A percentile compares a stretch with the other conserved stretches of the same genome.
phyloP scores from a whole-genome alignment of 2,329 filamentous ascomycete genomes.

The Paraconiothyrium brasiliense region DNA sequence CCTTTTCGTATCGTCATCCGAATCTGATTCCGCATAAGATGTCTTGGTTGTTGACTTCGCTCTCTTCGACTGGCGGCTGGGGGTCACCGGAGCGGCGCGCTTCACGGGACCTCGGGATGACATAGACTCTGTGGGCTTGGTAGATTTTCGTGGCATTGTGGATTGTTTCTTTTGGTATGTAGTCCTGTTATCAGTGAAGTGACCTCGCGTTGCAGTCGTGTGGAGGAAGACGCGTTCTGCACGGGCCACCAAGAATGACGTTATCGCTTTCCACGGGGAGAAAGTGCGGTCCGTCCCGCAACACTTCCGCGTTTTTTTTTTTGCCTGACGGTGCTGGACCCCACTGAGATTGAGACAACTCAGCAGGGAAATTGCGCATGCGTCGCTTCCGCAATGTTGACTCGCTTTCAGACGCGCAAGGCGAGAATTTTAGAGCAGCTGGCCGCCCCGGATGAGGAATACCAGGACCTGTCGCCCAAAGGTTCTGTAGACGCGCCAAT shows the following conservation, averaged over 20 bases:
- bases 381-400: conserved; percentile 31
- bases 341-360: neutral
- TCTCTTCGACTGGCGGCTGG: conserved; percentile 47
- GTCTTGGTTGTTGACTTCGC: conserved; percentile 44
- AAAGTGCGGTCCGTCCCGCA: conserved; percentile 20
- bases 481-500: conserved; percentile 85
- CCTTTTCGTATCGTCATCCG: conserved; percentile 34
- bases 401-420: conserved; percentile 67
- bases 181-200: conserved; percentile 6
- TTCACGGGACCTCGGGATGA: conserved; percentile 46
- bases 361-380: neutral
- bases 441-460: conserved; percentile 72
- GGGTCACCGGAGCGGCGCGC: conserved; percentile 42
- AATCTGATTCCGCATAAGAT: conserved; percentile 47
- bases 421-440: conserved; percentile 76
- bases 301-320: neutral
- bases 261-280: conserved; percentile 4
- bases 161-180: neutral
- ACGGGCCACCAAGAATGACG: conserved; percentile 17
- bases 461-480: conserved; percentile 88
- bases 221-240: conserved; percentile 3
- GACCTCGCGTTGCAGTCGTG: conserved; percentile 1
- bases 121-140: conserved; percentile 27
- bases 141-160: conserved; percentile 43
- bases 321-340: conserved; percentile 14